Percentiles rank a stretch among this genome's conserved stretches.
phyloP scores from a whole-genome alignment of 331 rosid species.

The Spiraea crenata region DNA sequence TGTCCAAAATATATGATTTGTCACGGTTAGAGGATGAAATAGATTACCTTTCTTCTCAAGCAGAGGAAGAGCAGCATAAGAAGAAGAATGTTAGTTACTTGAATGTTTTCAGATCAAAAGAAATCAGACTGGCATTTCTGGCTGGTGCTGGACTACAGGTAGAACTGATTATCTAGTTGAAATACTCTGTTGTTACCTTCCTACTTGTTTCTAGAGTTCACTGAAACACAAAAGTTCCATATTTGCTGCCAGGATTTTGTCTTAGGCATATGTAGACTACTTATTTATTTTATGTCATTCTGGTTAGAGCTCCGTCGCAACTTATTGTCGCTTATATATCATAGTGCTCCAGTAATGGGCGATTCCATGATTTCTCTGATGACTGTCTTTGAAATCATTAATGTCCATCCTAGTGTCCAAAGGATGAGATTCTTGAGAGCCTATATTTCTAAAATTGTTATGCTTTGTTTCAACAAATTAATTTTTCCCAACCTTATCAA shows the following conservation, averaged over 20 bases:
- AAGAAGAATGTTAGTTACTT: constrained; percentile 29
- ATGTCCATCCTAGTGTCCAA: neutral
- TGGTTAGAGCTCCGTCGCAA: neutral
- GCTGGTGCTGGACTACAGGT: constrained; percentile 95
- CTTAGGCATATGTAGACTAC: neutral
- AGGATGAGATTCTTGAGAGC: neutral
- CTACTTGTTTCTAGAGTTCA: neutral
- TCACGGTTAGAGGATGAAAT: constrained; percentile 66
- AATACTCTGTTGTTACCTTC: constrained; percentile 3
- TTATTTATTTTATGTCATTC: neutral
- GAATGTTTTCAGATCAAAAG: constrained; percentile 64
- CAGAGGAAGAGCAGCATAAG: constrained; percentile 53
- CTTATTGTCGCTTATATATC: neutral
- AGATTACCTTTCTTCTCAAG: constrained; percentile 48
- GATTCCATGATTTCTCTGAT: neutral
- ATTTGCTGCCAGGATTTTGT: neutral
- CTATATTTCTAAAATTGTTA: neutral
- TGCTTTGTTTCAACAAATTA: neutral
- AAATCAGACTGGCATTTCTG: constrained; percentile 80
- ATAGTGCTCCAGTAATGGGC: neutral
- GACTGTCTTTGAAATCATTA: neutral
- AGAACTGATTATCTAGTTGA: constrained; percentile 1
- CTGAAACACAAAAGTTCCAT: constrained; percentile 1
- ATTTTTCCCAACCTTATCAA: neutral
- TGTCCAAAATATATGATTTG: constrained; percentile 59